Percentiles rank a stretch among this genome's conserved stretches.
phyloP scores from a whole-genome alignment of 163 green algal genomes.

The Picocystis sp. region DNA sequence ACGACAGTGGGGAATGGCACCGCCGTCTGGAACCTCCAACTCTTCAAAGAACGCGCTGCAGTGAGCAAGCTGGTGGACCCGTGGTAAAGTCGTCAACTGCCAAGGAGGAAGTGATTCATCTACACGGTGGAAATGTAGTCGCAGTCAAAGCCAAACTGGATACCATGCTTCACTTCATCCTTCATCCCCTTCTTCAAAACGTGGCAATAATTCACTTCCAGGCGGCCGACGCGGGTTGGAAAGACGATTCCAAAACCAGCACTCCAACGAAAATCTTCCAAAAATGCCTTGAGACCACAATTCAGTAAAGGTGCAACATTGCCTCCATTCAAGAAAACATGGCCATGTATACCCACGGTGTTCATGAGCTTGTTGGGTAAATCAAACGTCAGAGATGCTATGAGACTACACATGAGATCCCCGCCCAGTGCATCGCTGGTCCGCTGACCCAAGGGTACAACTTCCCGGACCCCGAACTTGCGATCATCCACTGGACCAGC shows the following conservation, averaged over 20 bases:
- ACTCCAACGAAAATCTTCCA: conserved; percentile 20
- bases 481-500: conserved; percentile 30
- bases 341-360: conserved; percentile 12
- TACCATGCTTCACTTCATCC: conserved; percentile 21
- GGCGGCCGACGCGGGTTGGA: conserved; percentile 29
- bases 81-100: no score
- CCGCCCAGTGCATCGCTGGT: conserved; percentile 34
- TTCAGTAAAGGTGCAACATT: conserved; percentile 18
- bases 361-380: no score
- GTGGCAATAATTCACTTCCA: conserved; percentile 43
- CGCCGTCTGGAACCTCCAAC: no score
- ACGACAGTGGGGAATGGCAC: no score
- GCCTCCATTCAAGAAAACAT: conserved; percentile 40
- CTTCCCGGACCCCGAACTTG: background rate
- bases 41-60: no score
- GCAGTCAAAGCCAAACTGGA: no score
- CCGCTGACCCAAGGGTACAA: background rate
- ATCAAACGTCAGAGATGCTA: no score
- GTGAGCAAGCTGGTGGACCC: no score
- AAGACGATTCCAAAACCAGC: conserved; percentile 33
- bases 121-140: no score
- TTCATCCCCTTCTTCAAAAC: conserved; percentile 21
- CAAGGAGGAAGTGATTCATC: no score
- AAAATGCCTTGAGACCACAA: conserved; percentile 1
- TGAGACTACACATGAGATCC: conserved; percentile 10